phyloP scores from a whole-genome alignment of 1,284 basidiomycete species.

The Malassezia psittaci region DNA sequence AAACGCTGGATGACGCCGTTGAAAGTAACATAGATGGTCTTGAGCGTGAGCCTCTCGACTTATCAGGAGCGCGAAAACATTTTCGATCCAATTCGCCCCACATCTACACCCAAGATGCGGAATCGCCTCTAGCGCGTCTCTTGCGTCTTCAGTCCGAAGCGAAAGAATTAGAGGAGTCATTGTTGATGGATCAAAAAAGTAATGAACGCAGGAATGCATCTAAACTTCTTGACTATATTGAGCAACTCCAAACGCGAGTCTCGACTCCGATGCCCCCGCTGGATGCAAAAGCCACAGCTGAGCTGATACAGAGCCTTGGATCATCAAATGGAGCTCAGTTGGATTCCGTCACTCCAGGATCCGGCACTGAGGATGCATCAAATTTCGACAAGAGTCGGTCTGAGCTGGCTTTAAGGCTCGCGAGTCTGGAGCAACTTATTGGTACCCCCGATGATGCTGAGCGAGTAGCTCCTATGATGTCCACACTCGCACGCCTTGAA shows the following conservation, averaged over 20 bases:
- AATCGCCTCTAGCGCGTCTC: slow-evolving; percentile 3
- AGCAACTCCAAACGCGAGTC: not conserved
- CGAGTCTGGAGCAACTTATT: slow-evolving; percentile 4
- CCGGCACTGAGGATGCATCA: too few relatives aligned
- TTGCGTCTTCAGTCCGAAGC: slow-evolving; percentile 10
- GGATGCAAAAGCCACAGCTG: not conserved
- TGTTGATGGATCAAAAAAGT: not conserved
- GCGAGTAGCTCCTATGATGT: slow-evolving; percentile 58
- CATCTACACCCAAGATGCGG: not conserved
- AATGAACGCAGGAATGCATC: not conserved
- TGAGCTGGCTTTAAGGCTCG: not conserved
- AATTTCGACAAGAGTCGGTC: not conserved
- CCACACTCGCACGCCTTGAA: slow-evolving; percentile 70
- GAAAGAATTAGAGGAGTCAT: not conserved
- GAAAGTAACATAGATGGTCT: not conserved
- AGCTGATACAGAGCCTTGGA: not conserved
- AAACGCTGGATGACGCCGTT: not conserved
- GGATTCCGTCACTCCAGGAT: too few relatives aligned
- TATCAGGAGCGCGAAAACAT: not conserved
- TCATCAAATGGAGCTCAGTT: not conserved
- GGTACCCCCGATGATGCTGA: not conserved
- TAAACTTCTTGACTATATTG: not conserved
- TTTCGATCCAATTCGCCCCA: not conserved
- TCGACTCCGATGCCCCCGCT: not conserved
- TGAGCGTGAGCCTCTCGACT: not conserved